Percentiles rank a stretch among this genome's conserved stretches.
Evolutionary conservation across 2,329 filamentous ascomycete species (phyloP).

Genomic region (Neopestalotiopsis rosae): DNA sequence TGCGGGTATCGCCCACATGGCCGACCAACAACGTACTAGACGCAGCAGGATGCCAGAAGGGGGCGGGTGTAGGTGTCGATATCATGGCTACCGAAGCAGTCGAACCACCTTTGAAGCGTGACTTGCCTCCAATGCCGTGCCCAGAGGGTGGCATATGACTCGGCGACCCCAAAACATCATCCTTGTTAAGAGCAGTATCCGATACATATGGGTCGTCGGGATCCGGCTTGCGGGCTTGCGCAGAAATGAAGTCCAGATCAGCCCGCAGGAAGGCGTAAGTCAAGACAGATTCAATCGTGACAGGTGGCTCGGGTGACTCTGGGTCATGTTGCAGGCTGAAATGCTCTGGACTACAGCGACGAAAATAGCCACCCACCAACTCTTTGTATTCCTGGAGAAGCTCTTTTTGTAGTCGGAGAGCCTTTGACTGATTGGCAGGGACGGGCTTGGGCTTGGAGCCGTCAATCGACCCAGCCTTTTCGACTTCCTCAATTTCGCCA

Average conservation of each 20-base stretch:
- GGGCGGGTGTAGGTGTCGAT: conserved; percentile 87
- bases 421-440: conserved; percentile 60
- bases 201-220: conserved; percentile 71
- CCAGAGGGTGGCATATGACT: conserved; percentile 58
- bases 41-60: conserved; percentile 93
- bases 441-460: conserved; percentile 52
- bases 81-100: conserved; percentile 91
- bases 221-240: conserved; percentile 83
- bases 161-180: conserved; percentile 77
- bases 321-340: conserved; percentile 56
- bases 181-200: conserved; percentile 81
- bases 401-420: conserved; percentile 70
- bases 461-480: conserved; percentile 43
- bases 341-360: conserved; percentile 82
- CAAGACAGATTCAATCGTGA: conserved; percentile 77
- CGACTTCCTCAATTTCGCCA: conserved; percentile 40
- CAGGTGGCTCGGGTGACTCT: conserved; percentile 44
- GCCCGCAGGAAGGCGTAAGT: conserved; percentile 93
- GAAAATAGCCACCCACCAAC: conserved; percentile 92
- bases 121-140: conserved; percentile 72
- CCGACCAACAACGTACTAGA: conserved; percentile 84
- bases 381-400: conserved; percentile 80
- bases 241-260: conserved; percentile 91
- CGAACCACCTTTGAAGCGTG: conserved; percentile 89
- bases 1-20: conserved; percentile 92